Conservation (phyloP, 202 grass and related monocot genomes). For the Elaeis oleifera region DNA sequence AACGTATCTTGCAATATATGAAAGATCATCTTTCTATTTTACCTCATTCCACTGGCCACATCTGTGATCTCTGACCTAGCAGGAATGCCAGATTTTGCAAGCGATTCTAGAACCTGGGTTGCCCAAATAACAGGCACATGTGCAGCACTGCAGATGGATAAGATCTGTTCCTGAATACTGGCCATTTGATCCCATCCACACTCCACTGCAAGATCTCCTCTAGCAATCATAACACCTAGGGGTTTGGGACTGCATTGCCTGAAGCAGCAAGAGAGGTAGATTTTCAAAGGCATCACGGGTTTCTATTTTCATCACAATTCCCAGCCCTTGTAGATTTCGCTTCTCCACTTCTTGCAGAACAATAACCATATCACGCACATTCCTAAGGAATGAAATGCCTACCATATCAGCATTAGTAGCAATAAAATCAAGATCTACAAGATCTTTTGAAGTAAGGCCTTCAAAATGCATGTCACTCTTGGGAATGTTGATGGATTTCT, state of each 20-base stretch:
- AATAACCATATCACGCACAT: not conserved
- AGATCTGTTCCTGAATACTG: constrained; percentile 2
- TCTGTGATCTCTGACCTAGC: constrained; percentile 13
- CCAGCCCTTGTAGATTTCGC: not conserved
- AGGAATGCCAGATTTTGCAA: constrained; percentile 5
- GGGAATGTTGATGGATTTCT: constrained; percentile 7
- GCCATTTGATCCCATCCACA: constrained; percentile 15
- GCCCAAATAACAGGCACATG: constrained; percentile 10
- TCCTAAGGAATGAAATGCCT: constrained; percentile 6
- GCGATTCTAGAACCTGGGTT: constrained; percentile 1
- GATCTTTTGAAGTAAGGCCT: constrained; percentile 2
- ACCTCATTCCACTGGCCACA: constrained; percentile 10
- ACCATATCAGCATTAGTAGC: constrained; percentile 6
- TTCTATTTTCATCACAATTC: constrained; percentile 5
- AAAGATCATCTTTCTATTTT: not conserved
- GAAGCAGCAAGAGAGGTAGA: constrained; percentile 2
- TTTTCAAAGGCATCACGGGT: not conserved
- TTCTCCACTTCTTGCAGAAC: constrained; percentile 3
- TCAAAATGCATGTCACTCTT: not conserved
- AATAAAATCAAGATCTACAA: constrained; percentile 10
- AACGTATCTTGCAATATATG: not conserved
- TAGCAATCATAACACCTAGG: constrained; percentile 6
- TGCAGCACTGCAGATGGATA: not conserved
- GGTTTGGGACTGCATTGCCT: constrained; percentile 2
- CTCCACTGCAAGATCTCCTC: constrained; percentile 8